These are phyloP conservation scores for Karstenula rhodostoma DNA, from an alignment of 2,329 filamentous ascomycete genomes.

Conservation along the genomic window DNA sequence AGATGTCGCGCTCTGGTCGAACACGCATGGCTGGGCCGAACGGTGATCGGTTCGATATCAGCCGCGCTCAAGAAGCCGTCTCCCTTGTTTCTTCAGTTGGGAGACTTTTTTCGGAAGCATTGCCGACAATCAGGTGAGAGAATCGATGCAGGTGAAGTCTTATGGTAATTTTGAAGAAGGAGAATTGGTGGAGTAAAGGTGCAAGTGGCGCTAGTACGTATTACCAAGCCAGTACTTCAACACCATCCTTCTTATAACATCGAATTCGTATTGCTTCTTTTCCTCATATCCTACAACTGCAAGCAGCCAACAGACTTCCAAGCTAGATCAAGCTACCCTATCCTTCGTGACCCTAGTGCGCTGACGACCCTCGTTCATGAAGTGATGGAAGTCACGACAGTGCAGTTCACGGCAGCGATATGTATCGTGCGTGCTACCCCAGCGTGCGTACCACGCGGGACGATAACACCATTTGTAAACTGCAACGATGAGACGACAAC, in stretches of 20 bases:
- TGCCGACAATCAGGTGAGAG: background rate
- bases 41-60: too few species aligned
- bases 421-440: background rate
- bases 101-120: too few species aligned
- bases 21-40: too few species aligned
- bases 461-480: background rate
- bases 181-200: background rate
- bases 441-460: background rate
- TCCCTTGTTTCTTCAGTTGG: too few species aligned
- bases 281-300: too few species aligned
- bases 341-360: background rate
- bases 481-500: background rate
- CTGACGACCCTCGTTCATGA: background rate
- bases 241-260: background rate
- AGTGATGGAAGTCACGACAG: background rate
- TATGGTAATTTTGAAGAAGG: background rate
- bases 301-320: too few species aligned
- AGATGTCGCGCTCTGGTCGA: too few species aligned
- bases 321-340: too few species aligned
- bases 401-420: too few species aligned
- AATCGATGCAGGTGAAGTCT: background rate
- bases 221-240: background rate
- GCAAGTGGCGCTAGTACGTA: background rate
- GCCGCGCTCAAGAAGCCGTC: too few species aligned
- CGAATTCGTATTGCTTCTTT: background rate